A percentile compares a stretch with the other conserved stretches of the same genome.
phyloP scores from a whole-genome alignment of 2,329 filamentous ascomycete species.

The Fusarium humuli region DNA sequence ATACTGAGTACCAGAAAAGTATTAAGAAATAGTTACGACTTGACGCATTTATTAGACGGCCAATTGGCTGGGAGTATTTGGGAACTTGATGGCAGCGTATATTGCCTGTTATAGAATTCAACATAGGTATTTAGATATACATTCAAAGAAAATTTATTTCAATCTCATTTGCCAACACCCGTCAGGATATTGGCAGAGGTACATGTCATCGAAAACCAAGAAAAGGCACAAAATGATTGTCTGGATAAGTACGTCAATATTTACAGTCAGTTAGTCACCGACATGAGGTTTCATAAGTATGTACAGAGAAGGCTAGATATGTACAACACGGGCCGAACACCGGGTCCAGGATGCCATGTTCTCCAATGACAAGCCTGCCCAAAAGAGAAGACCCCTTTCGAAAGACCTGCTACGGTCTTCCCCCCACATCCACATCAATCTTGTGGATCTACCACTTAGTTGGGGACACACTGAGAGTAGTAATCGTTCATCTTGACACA shows the following conservation, averaged over 20 bases:
- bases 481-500: slow-evolving; percentile 43
- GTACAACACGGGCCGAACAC: slow-evolving; percentile 36
- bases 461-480: slow-evolving; percentile 44
- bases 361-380: slow-evolving; percentile 23
- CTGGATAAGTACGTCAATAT: slow-evolving; percentile 27
- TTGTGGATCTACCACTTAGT: slow-evolving; percentile 33
- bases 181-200: not conserved
- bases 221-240: not conserved
- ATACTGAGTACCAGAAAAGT: slow-evolving; percentile 53
- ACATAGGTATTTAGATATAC: not conserved
- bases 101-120: not conserved
- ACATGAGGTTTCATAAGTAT: slow-evolving; percentile 34
- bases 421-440: not conserved
- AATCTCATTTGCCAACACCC: not conserved
- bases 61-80: not conserved
- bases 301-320: slow-evolving; percentile 35
- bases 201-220: no score
- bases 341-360: slow-evolving; percentile 25
- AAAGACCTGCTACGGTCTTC: not conserved
- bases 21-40: not conserved
- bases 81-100: not conserved
- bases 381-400: slow-evolving; percentile 2
- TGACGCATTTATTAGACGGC: not conserved
- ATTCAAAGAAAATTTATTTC: not conserved
- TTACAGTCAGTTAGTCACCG: slow-evolving; percentile 18